Evolutionary conservation across 1,284 basidiomycete genomes (phyloP).

Genomic region (Marasmius fiardii): DNA sequence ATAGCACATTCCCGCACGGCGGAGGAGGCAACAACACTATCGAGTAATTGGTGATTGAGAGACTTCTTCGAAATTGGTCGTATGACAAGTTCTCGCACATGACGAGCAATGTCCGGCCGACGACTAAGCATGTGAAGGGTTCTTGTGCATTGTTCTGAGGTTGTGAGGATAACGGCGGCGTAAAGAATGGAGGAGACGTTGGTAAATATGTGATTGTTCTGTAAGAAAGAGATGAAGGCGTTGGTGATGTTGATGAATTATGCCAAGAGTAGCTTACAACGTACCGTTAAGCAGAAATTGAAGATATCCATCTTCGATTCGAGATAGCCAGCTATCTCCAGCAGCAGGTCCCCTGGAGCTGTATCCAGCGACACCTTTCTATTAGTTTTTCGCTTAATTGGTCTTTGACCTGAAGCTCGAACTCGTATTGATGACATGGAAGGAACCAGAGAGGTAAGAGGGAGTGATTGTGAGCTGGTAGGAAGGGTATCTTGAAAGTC

Average conservation of each 20-base stretch:
- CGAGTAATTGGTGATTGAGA: constrained; percentile 24
- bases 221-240: constrained; percentile 8
- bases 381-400: not conserved
- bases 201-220: constrained; percentile 45
- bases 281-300: constrained; percentile 53
- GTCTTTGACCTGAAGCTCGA: not conserved
- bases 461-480: no score
- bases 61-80: constrained; percentile 33
- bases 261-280: constrained; percentile 23
- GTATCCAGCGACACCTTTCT: constrained; percentile 8
- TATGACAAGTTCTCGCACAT: constrained; percentile 56
- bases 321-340: constrained; percentile 57
- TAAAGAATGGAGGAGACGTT: constrained; percentile 60
- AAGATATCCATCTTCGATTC: constrained; percentile 49
- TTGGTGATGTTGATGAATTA: constrained; percentile 1
- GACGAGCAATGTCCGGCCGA: constrained; percentile 55
- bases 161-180: constrained; percentile 47
- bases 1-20: constrained; percentile 42
- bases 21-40: constrained; percentile 38
- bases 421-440: not conserved
- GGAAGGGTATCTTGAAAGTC: not conserved
- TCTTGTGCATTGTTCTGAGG: constrained; percentile 50
- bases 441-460: not conserved
- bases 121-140: constrained; percentile 61
- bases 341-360: constrained; percentile 59